Base-by-base conservation (phyloP, 495 filamentous ascomycete species). In the Cenococcum geophilum region DNA sequence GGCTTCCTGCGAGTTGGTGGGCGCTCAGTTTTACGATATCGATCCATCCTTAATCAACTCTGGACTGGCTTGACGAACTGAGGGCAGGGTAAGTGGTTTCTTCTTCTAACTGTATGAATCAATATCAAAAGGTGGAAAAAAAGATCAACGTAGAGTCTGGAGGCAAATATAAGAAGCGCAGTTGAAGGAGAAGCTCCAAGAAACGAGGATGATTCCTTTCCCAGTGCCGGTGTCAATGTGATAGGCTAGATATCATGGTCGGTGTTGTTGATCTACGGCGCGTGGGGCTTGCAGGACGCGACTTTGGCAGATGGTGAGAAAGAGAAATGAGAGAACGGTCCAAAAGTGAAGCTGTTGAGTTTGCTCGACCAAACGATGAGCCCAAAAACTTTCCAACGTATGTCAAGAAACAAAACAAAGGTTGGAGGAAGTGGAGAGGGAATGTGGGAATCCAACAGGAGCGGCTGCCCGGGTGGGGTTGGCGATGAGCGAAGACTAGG, bases 1-100 rank as follows among this genome's bases (percentile, higher is more conserved):
- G 52, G 51, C 9, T 45, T 42, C 48, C 66, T 52, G 36, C 34
- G 32, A 12, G 53, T 20, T 11, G 32, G 53, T 27, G 53, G 34
- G 10, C 34, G 32, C n/a, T 56, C 36, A 32, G 27, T 32, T 18
- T 37, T 23, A 43, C 18, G 53, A 37, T 56, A 18, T 21, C 32
- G 32, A 18, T 43, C 53, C 53, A 56, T 37, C 25, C 5, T 21
- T 11, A 43, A 11, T 37, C 6, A 10, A 32, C 10, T 37, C 14
- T 52, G 25, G 9, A 52, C 14, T 14, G 11, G 40, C 40, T 10
- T 45, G 40, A 18, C 1, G 14, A 45, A 18, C 11, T 14, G 40
- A 45, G 40, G 40, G 11, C 14, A 18, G 18, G 40, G 40, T 45
- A 45, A 45, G 40, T 45, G 11, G 4, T 45, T 16, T 32, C 2